These are phyloP conservation scores for Linderniella brevidens DNA, from an alignment of 257 asterid genomes.

Conservation along the genomic window DNA sequence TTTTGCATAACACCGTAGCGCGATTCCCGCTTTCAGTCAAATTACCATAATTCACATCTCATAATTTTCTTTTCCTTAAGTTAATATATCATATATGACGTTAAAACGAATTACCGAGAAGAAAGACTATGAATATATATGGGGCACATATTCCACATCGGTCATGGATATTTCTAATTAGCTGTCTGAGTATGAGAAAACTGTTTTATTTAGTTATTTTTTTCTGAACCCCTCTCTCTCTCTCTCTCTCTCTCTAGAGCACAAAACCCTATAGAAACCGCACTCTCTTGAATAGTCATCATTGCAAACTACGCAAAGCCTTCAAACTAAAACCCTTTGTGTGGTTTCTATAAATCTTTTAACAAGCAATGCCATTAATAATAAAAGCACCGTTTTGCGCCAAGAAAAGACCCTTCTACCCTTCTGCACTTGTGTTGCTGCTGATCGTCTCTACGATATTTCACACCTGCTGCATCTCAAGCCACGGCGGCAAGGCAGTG, in stretches of 20 bases:
- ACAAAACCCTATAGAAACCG: no score
- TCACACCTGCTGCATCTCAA: slow-evolving; percentile 14
- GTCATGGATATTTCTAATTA: no score
- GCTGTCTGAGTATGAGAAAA: no score
- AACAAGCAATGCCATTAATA: slow-evolving; percentile 24
- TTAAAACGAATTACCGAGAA: neutral
- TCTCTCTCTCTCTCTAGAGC: no score
- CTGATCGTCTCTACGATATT: slow-evolving; percentile 21
- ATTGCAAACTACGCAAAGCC: no score
- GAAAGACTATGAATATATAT: no score
- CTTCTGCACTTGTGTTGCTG: slow-evolving; percentile 11
- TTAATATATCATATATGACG: neutral
- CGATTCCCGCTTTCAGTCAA: slow-evolving; percentile 49
- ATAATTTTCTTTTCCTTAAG: slow-evolving; percentile 18
- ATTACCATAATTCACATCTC: slow-evolving; percentile 19
- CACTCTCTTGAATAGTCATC: no score
- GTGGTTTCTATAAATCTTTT: slow-evolving; percentile 31
- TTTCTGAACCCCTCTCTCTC: no score
- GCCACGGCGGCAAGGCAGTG: slow-evolving; percentile 14
- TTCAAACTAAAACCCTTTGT: slow-evolving; percentile 15
- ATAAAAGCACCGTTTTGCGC: slow-evolving; percentile 17
- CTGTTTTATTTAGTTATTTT: no score
- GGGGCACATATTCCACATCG: no score
- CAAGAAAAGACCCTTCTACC: slow-evolving; percentile 16
- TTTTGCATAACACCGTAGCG: slow-evolving; percentile 37